These are phyloP conservation scores for Flagelloscypha sp. DNA, from an alignment of 768 basidiomycete species.

Conservation along the genomic window DNA sequence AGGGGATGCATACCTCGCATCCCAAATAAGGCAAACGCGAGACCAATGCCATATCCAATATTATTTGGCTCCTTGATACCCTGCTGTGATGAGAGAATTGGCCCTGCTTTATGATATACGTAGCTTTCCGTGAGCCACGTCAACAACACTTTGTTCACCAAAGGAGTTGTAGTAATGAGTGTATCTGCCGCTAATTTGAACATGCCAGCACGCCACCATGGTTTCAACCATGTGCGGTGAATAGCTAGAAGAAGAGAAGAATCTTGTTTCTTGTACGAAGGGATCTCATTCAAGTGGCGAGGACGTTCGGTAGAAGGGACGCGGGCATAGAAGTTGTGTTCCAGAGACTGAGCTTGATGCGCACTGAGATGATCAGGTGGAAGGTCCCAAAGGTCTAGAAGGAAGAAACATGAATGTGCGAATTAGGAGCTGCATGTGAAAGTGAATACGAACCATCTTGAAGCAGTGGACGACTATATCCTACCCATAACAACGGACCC, in stretches of 20 bases:
- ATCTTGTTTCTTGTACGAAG: constrained; percentile 20
- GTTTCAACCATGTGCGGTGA: constrained; percentile 5
- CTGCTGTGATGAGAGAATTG: constrained; percentile 23
- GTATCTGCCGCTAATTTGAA: constrained; percentile 23
- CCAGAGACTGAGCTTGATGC: constrained; percentile 1
- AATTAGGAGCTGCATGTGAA: too few relatives aligned
- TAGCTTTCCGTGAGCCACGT: constrained; percentile 40
- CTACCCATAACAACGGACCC: constrained; percentile 44
- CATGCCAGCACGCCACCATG: constrained; percentile 9
- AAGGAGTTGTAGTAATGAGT: constrained; percentile 36
- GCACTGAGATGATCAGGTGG: constrained; percentile 4
- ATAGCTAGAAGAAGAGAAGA: constrained; percentile 7
- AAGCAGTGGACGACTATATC: constrained; percentile 49
- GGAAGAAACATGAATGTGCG: too few relatives aligned
- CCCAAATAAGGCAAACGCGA: constrained; percentile 39
- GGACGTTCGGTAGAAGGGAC: constrained; percentile 7
- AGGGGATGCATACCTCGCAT: constrained; percentile 36
- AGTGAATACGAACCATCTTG: constrained; percentile 45
- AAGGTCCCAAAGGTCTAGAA: constrained; percentile 9
- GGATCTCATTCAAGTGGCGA: constrained; percentile 5
- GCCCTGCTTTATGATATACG: constrained; percentile 23
- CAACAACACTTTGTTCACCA: constrained; percentile 39
- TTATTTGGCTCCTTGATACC: constrained; percentile 27
- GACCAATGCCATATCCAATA: constrained; percentile 45
- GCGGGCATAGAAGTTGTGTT: constrained; percentile 6